Base-by-base conservation (phyloP, 2,329 filamentous ascomycete genomes). In the Phaeosphaeria sp. region DNA sequence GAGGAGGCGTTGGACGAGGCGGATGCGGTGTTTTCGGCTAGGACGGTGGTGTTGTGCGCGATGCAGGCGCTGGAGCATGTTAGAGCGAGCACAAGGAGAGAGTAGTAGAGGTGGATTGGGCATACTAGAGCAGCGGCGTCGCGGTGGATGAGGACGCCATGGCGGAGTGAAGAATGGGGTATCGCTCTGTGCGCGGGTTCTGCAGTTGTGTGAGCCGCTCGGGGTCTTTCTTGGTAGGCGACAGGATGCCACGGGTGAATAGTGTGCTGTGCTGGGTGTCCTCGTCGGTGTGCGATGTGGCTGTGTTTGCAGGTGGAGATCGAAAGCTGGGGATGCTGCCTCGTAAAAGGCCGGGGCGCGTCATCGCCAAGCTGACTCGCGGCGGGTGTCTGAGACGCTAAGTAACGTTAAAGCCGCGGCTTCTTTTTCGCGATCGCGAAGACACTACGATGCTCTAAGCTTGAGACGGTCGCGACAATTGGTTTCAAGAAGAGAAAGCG, bases 21-120 rank as follows among this genome's bases (percentile, higher is more conserved):
- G 1, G 92, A 92, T 33, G 92, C 89, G 49, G 92, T 96, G 82
- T 96, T 94, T 81, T 99, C 95, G 72, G 91, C 83, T 60, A 99
- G 89, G 79, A 99, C 97, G 46, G 93, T 98, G 54, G 88, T 91
- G 73, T 95, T 90, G 81, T 98, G 89, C 50, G 95, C 93, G 78
- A 99, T 95, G 82, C 95, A 98, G 67, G 92, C 89, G 81, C 93
- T 97, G 61, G 46, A 46, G 20, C 17, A 1, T 55, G 64, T 70
- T 60, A 70, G 65, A 18, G 27, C 27, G 18, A 42, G n/a, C 46
- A 22, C 50, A 36, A n/a, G 36, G 22, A 27, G 21, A 44, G 44
- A 36, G 23, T 15, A 39, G 18, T 39, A 48, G 42, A 41, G 18
- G 18, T 39, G 18, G 36, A 36, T 36, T 36, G 30, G 15, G 39